Evolutionary conservation across 106 monocot species (phyloP), one percentile per base, ranked within the genome.

Genomic region (Apostasia shenzhenica): DNA sequence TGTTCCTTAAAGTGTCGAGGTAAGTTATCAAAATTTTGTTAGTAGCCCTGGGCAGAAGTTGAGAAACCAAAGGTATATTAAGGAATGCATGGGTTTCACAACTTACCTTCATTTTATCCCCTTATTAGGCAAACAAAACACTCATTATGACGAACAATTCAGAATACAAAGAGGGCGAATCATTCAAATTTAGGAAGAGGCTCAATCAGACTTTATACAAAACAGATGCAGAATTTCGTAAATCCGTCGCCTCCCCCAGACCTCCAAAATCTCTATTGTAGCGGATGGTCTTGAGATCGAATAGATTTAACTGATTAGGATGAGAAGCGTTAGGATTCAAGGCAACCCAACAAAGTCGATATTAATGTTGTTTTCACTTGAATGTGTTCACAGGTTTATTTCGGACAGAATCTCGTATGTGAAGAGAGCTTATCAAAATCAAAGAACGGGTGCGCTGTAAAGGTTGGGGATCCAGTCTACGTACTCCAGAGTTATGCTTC

Each of bases 381-480:
- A 37, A 53, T 12, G 2, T 8, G 8, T 12, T 51, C 41, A 39
- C 64, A 94, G 94, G 87, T 90, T 45, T 90, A 79, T 60, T 90
- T 94, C 49, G 89, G 93, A 42, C 86, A 84, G 59, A 89, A 94
- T 73, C 42, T 90, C 49, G 86, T 94, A 2, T 94, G 94, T 70
- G 74, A 82, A 55, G 90, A 90, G 55, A 82, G 84, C 3, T 72
- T 83, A 5, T 75, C 76, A 4, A 48, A 43, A 26, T 6, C 44
- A 4, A 72, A 72, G 69, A 85, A 71, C 59, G 49, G 61, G 13
- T 79, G 75, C 59, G 12, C 77, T 26, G 70, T 94, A 45, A 83
- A 72, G 45, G 78, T 92, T 3, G 88, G 88, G 14, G 94, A 94
- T 76, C 91, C 85, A 8, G 66, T 94, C 61, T 79, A 65, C 77